Percentiles rank a stretch among this genome's conserved stretches.
Evolutionary conservation across 169 alveolate genomes (phyloP).

Genomic region (Eimeria tenella): DNA sequence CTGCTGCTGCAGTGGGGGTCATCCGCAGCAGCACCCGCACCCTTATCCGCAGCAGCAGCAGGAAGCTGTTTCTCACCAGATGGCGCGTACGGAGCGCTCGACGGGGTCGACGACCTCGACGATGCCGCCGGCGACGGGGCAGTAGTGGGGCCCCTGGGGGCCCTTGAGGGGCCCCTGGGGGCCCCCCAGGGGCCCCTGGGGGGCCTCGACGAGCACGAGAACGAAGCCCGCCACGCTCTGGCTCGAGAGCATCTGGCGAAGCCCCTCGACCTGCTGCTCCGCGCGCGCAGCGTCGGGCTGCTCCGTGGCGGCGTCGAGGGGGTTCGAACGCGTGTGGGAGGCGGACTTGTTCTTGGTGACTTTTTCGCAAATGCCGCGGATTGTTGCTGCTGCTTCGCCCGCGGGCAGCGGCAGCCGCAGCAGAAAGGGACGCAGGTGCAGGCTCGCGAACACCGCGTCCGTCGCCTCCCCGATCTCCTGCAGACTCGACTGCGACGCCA

Average conservation of each 20-base stretch:
- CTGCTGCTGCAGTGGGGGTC: neutral
- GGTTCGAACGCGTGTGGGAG: constrained; percentile 59
- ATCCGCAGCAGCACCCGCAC: neutral
- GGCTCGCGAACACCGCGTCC: neutral
- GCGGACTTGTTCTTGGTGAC: constrained; percentile 57
- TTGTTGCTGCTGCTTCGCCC: constrained; percentile 37
- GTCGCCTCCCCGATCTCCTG: constrained; percentile 51
- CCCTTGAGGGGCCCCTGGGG: neutral
- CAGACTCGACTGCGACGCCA: constrained; percentile 13
- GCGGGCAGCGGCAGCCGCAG: constrained; percentile 53
- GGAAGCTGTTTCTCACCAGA: neutral
- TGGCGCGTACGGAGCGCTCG: constrained; percentile 35
- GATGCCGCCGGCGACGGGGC: constrained; percentile 75
- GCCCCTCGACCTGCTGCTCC: constrained; percentile 1
- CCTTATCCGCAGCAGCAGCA: neutral
- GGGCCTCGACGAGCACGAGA: constrained; percentile 70
- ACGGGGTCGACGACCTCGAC: constrained; percentile 51
- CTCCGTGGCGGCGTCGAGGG: constrained; percentile 4
- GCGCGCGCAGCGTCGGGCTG: constrained; percentile 40
- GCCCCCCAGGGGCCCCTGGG: too few relatives aligned
- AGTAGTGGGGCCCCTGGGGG: constrained; percentile 17
- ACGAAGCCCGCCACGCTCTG: constrained; percentile 50
- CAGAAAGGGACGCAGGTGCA: constrained; percentile 40
- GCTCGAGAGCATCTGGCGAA: constrained; percentile 30
- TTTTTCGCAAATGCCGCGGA: constrained; percentile 71